phyloP scores from a whole-genome alignment of 2,329 filamentous ascomycete genomes.

The Sordariomycetes sp. region DNA sequence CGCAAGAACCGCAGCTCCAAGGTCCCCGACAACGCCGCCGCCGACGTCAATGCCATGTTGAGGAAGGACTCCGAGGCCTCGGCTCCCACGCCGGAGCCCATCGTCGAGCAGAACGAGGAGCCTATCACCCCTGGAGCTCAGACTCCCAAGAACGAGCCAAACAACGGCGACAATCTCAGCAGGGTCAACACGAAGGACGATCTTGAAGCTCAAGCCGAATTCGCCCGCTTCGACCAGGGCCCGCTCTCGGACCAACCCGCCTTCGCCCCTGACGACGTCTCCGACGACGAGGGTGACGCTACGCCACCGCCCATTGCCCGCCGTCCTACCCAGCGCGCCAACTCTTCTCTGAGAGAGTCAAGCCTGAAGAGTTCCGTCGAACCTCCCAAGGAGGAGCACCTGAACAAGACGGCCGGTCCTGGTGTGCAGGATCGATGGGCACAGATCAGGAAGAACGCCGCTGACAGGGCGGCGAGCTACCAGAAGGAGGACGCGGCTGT shows the following conservation, averaged over 20 bases:
- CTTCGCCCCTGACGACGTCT: slow-evolving; percentile 54
- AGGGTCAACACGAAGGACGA: slow-evolving; percentile 51
- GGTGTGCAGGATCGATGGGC: slow-evolving; percentile 74
- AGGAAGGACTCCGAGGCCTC: slow-evolving; percentile 7
- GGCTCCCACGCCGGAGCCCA: slow-evolving; percentile 1
- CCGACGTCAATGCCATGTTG: slow-evolving; percentile 42
- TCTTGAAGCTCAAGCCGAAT: slow-evolving; percentile 49
- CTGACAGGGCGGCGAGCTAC: slow-evolving; percentile 55
- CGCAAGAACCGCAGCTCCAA: slow-evolving; percentile 53
- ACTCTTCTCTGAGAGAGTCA: slow-evolving; percentile 4
- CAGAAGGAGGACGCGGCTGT: slow-evolving; percentile 37
- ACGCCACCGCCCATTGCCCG: slow-evolving; percentile 39
- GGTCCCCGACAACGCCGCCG: slow-evolving; percentile 42
- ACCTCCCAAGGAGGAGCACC: slow-evolving; percentile 33
- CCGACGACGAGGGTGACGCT: slow-evolving; percentile 36
- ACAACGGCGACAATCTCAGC: slow-evolving; percentile 34
- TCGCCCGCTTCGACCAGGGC: slow-evolving; percentile 74
- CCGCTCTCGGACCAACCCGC: slow-evolving; percentile 81
- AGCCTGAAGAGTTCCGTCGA: slow-evolving; percentile 5
- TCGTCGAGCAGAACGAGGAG: background rate
- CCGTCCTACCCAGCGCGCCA: slow-evolving; percentile 13
- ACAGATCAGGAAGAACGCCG: slow-evolving; percentile 90
- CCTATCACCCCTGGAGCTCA: background rate
- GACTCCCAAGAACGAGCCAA: background rate
- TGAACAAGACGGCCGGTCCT: slow-evolving; percentile 20